Percentiles rank a stretch among this genome's conserved stretches.
Conservation (phyloP, 805 yeast species). For the Cyberlindnera maritima region DNA sequence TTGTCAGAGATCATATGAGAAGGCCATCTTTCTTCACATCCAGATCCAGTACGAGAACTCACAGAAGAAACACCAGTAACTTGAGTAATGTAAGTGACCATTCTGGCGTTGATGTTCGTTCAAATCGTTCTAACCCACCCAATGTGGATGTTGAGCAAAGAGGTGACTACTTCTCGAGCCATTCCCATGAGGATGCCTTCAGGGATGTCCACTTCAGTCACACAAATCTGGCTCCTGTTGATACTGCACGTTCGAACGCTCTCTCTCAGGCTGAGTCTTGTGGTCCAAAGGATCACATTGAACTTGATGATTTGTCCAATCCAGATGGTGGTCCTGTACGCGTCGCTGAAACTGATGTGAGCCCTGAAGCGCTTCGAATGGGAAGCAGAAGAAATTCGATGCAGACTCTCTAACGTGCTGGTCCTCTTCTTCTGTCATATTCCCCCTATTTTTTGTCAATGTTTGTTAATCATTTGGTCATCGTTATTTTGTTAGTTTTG, state of each 20-base stretch:
- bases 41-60: conserved; percentile 1
- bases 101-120: background rate
- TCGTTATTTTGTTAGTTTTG: conserved; percentile 2
- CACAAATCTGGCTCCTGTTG: background rate
- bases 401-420: conserved; percentile 5
- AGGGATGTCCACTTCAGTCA: conserved; percentile 18
- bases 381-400: conserved; percentile 12
- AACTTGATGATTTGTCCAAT: conserved; percentile 1
- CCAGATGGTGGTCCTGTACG: conserved; percentile 9
- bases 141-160: background rate
- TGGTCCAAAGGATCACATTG: conserved; percentile 6
- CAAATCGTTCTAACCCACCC: background rate
- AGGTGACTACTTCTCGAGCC: conserved; percentile 5
- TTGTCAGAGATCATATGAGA: conserved; percentile 22
- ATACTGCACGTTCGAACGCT: background rate
- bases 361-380: conserved; percentile 1
- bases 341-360: conserved; percentile 13
- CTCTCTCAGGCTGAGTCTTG: background rate
- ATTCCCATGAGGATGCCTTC: conserved; percentile 4
- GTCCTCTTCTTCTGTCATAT: background rate
- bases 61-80: conserved; percentile 5
- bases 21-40: conserved; percentile 24
- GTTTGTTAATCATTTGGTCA: background rate
- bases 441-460: background rate
- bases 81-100: background rate